Conservation (phyloP, 2,329 filamentous ascomycete species). For the Bipolaris gigantea region DNA sequence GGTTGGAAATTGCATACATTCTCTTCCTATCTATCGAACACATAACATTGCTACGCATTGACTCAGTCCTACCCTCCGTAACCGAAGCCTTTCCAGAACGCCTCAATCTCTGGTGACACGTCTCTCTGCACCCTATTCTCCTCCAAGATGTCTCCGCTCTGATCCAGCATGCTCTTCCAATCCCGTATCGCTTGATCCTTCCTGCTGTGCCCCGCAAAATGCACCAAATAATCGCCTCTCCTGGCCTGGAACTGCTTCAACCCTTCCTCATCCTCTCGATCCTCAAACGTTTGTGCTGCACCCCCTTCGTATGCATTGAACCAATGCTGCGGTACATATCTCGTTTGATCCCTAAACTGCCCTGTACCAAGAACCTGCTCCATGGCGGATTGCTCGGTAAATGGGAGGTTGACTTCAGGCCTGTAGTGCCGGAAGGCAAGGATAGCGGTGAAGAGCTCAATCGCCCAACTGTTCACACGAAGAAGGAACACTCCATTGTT, state of each 20-base stretch:
- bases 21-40: neutral
- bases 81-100: slow-evolving; percentile 20
- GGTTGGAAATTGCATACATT: neutral
- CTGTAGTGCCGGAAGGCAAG: slow-evolving; percentile 46
- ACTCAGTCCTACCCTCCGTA: neutral
- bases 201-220: slow-evolving; percentile 46
- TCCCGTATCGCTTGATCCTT: slow-evolving; percentile 42
- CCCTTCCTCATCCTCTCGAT: slow-evolving; percentile 40
- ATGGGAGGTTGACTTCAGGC: slow-evolving; percentile 40
- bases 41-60: neutral
- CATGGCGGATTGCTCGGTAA: slow-evolving; percentile 50
- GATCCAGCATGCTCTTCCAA: slow-evolving; percentile 32
- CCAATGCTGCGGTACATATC: slow-evolving; percentile 48
- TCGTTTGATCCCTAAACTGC: slow-evolving; percentile 37
- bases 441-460: slow-evolving; percentile 46
- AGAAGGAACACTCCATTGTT: slow-evolving; percentile 51
- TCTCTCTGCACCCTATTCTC: slow-evolving; percentile 29
- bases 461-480: slow-evolving; percentile 46
- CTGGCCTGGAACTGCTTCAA: slow-evolving; percentile 42
- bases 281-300: slow-evolving; percentile 15
- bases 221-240: slow-evolving; percentile 49
- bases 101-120: slow-evolving; percentile 27
- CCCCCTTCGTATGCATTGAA: slow-evolving; percentile 49
- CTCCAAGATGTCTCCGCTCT: slow-evolving; percentile 28
- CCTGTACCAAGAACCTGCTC: slow-evolving; percentile 41